Evolutionary conservation across 805 yeast genomes (phyloP), one percentile per base, ranked within the genome.

Genomic region (Ogataea allantospora): DNA sequence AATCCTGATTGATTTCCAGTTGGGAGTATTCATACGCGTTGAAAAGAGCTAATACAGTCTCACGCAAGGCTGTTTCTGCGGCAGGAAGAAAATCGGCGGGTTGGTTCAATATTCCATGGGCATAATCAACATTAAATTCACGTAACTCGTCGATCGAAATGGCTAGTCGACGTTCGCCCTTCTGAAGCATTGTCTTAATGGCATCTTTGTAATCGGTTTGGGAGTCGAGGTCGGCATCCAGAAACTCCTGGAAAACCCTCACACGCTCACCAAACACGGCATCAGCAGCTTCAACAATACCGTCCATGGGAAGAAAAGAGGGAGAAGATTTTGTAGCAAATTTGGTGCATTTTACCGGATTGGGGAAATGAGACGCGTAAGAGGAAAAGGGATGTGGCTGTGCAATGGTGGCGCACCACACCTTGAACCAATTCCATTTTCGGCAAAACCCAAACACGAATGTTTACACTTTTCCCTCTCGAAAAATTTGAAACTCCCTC

Each of bases 21-120:
- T 67, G 70, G 18, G 77, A 67, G 30, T 73, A 71, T 43, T 75
- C 74, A 15, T 68, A 68, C 3, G 80, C 79, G 54, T 83, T 87
- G 53, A 82, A 78, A 18, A 88, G 71, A 0, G 89, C 78, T 55
- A 75, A 63, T 8, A 89, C 87, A 9, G 88, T 74, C 44, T 88
- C 96, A 41, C 84, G 72, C 27, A 93, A 66, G 1, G 96, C 97
- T 39, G 82, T 71, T 57, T 89, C 95, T 38, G 89, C 81, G 6
- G 98, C 88, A 5, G 97, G 97, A 19, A 91, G 66, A 51, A 61
- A 89, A 38, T 88, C 96, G 1, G 95, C 79, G 0, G 99, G 99
- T 14, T 67, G 67, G 38, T 76, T 68, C 37, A 93, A 63, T 7
- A 88, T 55, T 0, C 98, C 95, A 2, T 61, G 58, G 84, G 97